These are phyloP conservation scores for Yamadazyma triangularis DNA, from an alignment of 1,139 yeast species.

Conservation along the genomic window DNA sequence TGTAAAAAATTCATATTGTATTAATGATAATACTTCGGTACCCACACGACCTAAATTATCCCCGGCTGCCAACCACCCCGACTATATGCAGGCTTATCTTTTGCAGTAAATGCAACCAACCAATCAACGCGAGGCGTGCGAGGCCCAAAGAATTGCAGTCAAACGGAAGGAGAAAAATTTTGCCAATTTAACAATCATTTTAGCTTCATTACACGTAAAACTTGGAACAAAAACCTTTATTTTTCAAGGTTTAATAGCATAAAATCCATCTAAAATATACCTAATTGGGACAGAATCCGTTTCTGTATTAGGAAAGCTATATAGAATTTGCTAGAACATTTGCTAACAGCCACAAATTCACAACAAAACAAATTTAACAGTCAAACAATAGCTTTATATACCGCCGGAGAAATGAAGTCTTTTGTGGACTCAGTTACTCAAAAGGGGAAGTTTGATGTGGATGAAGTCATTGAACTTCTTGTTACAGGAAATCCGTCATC, in stretches of 20 bases:
- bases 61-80: no score
- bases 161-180: background rate
- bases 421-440: constrained; percentile 7
- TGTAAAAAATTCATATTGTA: no score
- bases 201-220: no score
- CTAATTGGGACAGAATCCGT: no score
- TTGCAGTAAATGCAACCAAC: background rate
- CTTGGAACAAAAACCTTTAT: no score
- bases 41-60: no score
- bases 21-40: no score
- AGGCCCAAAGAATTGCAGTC: background rate
- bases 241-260: no score
- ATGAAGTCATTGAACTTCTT: constrained; percentile 27
- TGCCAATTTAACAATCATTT: no score
- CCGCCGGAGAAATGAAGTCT: background rate
- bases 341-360: background rate
- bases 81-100: no score
- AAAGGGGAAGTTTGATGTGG: constrained; percentile 10
- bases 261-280: no score
- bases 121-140: background rate
- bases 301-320: no score
- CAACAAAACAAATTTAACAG: background rate
- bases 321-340: background rate
- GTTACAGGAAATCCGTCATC: constrained; percentile 25
- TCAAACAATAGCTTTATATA: background rate